Conservation (phyloP, 73 alveolate genomes). For the Paramecium sexaurelia region DNA sequence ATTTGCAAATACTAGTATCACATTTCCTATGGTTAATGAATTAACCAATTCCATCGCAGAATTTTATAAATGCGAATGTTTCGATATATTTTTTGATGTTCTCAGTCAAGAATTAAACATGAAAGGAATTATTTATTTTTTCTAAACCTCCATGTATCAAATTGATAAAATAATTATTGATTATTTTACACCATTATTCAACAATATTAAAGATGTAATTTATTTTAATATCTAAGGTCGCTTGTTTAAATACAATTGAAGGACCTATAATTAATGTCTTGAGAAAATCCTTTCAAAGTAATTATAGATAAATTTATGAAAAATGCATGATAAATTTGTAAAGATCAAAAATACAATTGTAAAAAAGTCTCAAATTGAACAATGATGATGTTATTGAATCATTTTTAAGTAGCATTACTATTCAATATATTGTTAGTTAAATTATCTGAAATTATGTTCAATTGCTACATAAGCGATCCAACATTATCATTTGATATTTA, state of each 20-base stretch:
- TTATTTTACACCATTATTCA: conserved; percentile 87
- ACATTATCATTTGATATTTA: conserved; percentile 81
- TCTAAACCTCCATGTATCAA: conserved; percentile 76
- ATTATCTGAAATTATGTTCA: conserved; percentile 76
- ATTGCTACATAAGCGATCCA: conserved; percentile 86
- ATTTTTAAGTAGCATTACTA: conserved; percentile 76
- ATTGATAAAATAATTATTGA: conserved; percentile 76
- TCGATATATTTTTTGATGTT: conserved; percentile 95
- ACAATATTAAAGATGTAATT: conserved; percentile 73
- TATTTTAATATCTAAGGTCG: background rate
- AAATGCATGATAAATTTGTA: conserved; percentile 72
- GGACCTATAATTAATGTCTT: conserved; percentile 96
- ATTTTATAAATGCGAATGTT: conserved; percentile 93
- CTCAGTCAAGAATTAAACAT: conserved; percentile 93
- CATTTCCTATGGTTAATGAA: conserved; percentile 96
- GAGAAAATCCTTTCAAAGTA: conserved; percentile 90
- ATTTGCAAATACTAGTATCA: conserved; percentile 87
- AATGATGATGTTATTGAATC: conserved; percentile 68
- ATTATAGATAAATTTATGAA: conserved; percentile 83
- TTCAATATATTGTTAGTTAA: conserved; percentile 62
- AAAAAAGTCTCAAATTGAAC: conserved; percentile 68
- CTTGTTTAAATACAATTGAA: conserved; percentile 81
- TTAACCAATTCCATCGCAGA: conserved; percentile 85
- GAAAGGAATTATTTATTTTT: conserved; percentile 92
- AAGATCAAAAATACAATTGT: conserved; percentile 75